Evolutionary conservation across 192 early-diverging fungal genomes (phyloP), one percentile per base, ranked within the genome.

Genomic region (Neocallimastix lanati): DNA sequence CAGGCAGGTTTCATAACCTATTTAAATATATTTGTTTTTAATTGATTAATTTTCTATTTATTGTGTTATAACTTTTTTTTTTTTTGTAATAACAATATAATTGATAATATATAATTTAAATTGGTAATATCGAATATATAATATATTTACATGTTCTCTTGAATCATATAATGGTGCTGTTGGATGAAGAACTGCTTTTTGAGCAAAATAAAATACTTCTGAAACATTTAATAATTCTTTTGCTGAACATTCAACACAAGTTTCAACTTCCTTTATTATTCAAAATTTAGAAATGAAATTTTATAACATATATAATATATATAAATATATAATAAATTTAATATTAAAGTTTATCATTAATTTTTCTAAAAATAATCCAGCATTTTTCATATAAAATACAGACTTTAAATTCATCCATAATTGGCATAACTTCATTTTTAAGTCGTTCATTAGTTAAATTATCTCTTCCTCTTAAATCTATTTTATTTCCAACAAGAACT

Each of bases 201-300:
- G 98, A 9, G 98, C 98, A 91, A 98, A 98, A 85, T 98, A 99
- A 83, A 99, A 99, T n/a, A 99, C 95, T 88, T 99, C 98, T 0
- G 95, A 95, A 2, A 98, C 95, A 83, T 98, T 98, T 40, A 98
- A 85, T 29, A 93, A 87, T 82, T 93, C 92, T 83, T 95, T 97
- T n/a, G 96, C 95, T 0, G 96, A 98, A 83, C 98, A 99, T 82
- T 99, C 96, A 28, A 99, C 95, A 84, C 96, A 97, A 11, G 97
- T 96, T 86, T 99, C 98, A 30, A 99, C 95, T 87, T 98, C 96
- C 89, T 95, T 84, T 27, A 81, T 78, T 21, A 67, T 67, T 3
- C 40, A 50, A 21, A 50, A 50, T 21, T 50, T 76, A 35, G 16
- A 21, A 28, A 28, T 29, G 12, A 28, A 77, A 28, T 7, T 77